These are phyloP conservation scores for Circinella minor DNA, from an alignment of 371 early-diverging fungal genomes.

Conservation along the genomic window DNA sequence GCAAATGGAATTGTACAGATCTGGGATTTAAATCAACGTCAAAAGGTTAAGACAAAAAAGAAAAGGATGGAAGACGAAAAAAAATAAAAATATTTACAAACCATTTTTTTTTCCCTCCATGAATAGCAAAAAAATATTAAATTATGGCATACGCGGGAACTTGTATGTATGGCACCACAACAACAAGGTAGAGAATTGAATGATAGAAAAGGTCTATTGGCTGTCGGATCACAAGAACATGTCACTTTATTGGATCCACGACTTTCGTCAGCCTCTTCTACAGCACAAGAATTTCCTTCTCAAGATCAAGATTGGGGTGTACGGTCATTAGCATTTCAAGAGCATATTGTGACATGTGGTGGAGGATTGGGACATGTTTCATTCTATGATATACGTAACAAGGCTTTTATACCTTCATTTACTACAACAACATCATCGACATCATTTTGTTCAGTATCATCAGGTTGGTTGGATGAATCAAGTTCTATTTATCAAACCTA, in stretches of 20 bases:
- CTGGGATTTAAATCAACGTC: conserved; percentile 39
- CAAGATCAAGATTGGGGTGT: conserved; percentile 77
- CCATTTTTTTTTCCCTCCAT: too few relatives aligned
- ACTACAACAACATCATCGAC: not conserved
- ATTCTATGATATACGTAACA: conserved; percentile 52
- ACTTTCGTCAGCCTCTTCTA: not conserved
- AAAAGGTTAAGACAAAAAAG: conserved; percentile 13
- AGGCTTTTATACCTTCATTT: conserved; percentile 35
- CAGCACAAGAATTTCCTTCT: conserved; percentile 54
- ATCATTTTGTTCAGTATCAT: conserved; percentile 2
- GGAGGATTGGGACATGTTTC: conserved; percentile 53
- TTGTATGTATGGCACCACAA: conserved; percentile 55
- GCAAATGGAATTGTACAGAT: conserved; percentile 45
- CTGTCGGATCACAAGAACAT: conserved; percentile 67
- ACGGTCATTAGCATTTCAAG: conserved; percentile 55
- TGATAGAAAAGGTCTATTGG: conserved; percentile 31
- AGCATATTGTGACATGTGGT: conserved; percentile 61
- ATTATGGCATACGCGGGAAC: conserved; percentile 51
- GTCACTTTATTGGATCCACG: conserved; percentile 68
- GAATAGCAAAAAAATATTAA: conserved; percentile 22
- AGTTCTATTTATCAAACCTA: conserved; percentile 9
- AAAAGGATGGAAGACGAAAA: too few relatives aligned
- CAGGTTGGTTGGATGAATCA: conserved; percentile 55
- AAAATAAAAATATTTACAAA: too few relatives aligned
- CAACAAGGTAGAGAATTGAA: conserved; percentile 21